Base-by-base conservation (phyloP, 164 flowering plant species). In the Nymphaea thermarum region DNA sequence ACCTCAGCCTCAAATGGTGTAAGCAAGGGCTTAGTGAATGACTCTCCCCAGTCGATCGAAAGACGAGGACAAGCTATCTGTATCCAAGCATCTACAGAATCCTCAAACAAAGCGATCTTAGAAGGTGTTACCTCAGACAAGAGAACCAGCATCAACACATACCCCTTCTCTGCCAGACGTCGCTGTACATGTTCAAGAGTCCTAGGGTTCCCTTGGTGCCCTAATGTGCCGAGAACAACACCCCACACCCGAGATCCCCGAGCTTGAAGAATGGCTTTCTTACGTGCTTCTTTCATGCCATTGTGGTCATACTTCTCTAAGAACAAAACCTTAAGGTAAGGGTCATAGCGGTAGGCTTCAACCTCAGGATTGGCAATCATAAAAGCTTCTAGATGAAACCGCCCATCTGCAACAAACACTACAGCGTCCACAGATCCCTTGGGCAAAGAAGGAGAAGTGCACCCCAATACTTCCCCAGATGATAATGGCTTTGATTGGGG, bases 31-130 rank as follows among this genome's bases (percentile, higher is more conserved):
- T 85, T 91, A 42, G 0, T 53, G 76, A 90, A 94, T 0, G 96
- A 95, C 70, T 94, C 99, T 0, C 99, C 98, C 99, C 99, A 94
- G 70, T 91, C 99, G 74, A 94, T 91, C 0, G 99, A 94, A 15
- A 91, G 82, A 65, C 98, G 71, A 10, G 99, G 99, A 66, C 99
- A 94, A 18, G 97, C 99, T 71, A 94, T 86, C 71, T 94, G 99
- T 66, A 94, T 77, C 99, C 99, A 94, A 73, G 97, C 99, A 82
- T 91, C 98, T 11, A 94, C 80, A 4, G 92, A 86, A 8, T 90
- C 98, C 59, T 80, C 96, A 77, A 94, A 94, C 77, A 94, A 72
- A 3, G 77, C 82, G 71, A 94, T 73, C 76, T 87, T 81, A 4
- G 76, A 63, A 10, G 97, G 99, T 44, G 91, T 85, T 15, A 94